A percentile compares a stretch with the other conserved stretches of the same genome.
Evolutionary conservation across 768 basidiomycete species (phyloP).

Genomic region (Mycena vulgaris): DNA sequence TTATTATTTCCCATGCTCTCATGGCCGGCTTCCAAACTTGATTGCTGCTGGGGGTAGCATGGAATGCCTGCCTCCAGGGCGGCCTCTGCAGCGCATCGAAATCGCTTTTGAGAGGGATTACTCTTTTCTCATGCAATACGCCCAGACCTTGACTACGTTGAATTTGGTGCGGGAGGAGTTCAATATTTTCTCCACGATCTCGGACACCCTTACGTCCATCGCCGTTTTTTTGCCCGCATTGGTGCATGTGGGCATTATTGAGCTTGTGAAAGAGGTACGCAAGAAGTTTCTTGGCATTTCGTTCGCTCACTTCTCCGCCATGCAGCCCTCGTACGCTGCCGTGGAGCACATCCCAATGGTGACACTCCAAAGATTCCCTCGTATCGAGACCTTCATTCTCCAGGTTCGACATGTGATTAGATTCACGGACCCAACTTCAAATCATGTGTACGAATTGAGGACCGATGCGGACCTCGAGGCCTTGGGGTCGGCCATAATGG

Average conservation of each 20-base stretch:
- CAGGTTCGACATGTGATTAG: background rate
- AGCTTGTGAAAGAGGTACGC: no score
- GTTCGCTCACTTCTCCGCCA: no score
- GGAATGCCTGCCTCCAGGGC: background rate
- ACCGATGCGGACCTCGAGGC: background rate
- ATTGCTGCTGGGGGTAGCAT: no score
- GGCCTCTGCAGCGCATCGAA: slow-evolving; percentile 15
- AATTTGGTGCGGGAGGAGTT: background rate
- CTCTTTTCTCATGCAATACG: background rate
- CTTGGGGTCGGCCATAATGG: slow-evolving; percentile 8
- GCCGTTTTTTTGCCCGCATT: no score
- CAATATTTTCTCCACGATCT: no score
- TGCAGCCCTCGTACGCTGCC: no score
- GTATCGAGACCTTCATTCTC: background rate
- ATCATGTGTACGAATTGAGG: background rate
- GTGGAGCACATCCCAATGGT: background rate
- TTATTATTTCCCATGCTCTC: background rate
- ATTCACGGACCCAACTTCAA: background rate
- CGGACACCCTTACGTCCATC: no score
- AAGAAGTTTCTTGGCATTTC: no score
- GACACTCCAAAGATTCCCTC: background rate
- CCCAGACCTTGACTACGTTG: slow-evolving; percentile 14
- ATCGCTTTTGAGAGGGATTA: background rate
- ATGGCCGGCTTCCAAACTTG: slow-evolving; percentile 5
- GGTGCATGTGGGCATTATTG: no score